phyloP scores from a whole-genome alignment of 192 early-diverging fungal genomes.

The Linnemannia elongata region DNA sequence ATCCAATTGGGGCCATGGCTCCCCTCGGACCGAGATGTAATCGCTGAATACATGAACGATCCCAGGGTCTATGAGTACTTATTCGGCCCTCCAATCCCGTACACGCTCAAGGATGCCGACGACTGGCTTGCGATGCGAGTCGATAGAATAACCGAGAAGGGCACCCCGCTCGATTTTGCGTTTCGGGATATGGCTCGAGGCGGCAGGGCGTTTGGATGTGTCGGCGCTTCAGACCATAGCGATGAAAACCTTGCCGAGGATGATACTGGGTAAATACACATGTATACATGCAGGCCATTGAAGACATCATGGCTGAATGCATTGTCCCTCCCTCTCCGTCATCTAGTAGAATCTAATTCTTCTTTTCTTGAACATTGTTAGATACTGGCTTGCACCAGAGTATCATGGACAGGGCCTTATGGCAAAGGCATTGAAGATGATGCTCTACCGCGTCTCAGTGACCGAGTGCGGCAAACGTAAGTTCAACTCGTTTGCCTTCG shows the following conservation, averaged over 20 bases:
- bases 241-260: slow-evolving; percentile 41
- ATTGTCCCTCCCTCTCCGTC: neutral
- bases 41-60: slow-evolving; percentile 34
- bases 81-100: slow-evolving; percentile 34
- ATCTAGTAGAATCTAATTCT: neutral
- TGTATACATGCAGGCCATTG: neutral
- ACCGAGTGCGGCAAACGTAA: slow-evolving; percentile 47
- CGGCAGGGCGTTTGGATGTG: slow-evolving; percentile 26
- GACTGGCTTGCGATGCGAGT: slow-evolving; percentile 17
- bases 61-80: slow-evolving; percentile 21
- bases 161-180: slow-evolving; percentile 15
- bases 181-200: slow-evolving; percentile 38
- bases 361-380: neutral
- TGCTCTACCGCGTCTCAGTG: slow-evolving; percentile 22
- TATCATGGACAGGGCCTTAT: slow-evolving; percentile 50
- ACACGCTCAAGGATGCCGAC: slow-evolving; percentile 34
- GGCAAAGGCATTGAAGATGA: slow-evolving; percentile 37
- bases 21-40: slow-evolving; percentile 23
- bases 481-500: slow-evolving; percentile 27
- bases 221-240: slow-evolving; percentile 9
- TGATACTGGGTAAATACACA: slow-evolving; percentile 34
- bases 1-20: slow-evolving; percentile 28
- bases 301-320: neutral
- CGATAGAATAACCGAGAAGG: slow-evolving; percentile 24
- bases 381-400: slow-evolving; percentile 46